Conservation (phyloP, 495 filamentous ascomycete genomes). For the Neurospora hispaniola region DNA sequence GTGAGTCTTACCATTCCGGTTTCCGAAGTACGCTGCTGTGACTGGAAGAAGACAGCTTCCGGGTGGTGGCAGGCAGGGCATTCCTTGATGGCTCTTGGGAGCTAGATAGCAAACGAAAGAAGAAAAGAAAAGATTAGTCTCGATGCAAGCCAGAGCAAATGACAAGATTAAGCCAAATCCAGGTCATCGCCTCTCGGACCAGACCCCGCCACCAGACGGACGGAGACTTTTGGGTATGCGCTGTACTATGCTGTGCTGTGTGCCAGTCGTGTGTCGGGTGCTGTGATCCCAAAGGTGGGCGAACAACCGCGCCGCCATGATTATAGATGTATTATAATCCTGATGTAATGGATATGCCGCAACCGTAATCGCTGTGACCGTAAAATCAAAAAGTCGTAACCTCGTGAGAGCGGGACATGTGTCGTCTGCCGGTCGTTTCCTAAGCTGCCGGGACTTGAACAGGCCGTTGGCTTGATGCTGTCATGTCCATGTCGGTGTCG, state of each 20-base stretch:
- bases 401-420: background rate
- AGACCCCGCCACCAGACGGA: background rate
- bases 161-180: constrained; percentile 1
- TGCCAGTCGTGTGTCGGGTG: background rate
- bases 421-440: background rate
- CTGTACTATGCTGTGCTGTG: background rate
- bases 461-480: background rate
- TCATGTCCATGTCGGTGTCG: background rate
- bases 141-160: constrained; percentile 1
- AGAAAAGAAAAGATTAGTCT: background rate
- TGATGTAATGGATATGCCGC: background rate
- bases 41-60: constrained; percentile 96
- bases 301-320: background rate
- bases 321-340: background rate
- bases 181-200: background rate
- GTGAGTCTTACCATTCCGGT: constrained; percentile 81
- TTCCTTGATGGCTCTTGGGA: constrained; percentile 70
- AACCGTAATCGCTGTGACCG: background rate
- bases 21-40: constrained; percentile 88
- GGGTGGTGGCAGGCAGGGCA: constrained; percentile 77
- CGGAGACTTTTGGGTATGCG: background rate
- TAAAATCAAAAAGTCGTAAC: background rate
- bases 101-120: constrained; percentile 42
- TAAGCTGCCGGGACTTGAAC: background rate
- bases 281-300: background rate